Base-by-base conservation (phyloP, 192 early-diverging fungal species). In the Borealophlyctis nickersoniae region DNA sequence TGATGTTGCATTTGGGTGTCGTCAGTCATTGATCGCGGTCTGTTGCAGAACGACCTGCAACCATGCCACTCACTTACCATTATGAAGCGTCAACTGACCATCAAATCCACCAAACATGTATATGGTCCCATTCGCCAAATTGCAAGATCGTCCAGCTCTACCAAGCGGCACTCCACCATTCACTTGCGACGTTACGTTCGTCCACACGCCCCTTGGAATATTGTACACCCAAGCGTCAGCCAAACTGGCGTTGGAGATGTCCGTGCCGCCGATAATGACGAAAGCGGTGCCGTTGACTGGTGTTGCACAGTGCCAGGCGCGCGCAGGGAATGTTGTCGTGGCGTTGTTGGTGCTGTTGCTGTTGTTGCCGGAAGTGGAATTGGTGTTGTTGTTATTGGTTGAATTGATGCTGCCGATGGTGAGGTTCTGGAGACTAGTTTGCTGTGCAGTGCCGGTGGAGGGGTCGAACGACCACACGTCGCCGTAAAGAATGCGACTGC, bases 191-290 rank as follows among this genome's bases (percentile, higher is more conserved):
- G 67, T 48, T n/a, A 69, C 58, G 29, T 69, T 60, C 2, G 23
- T 45, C 67, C 67, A 69, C 0, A 48, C 14, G 19, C n/a, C 3
- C 13, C 4, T 19, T 0, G 36, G 45, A 24, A 52, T 57, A 49
- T 32, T 24, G 56, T 49, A 69, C 5, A 62, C 45, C 67, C 67
- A 69, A 4, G 67, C 67, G 26, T 69, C 67, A 4, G 16, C 28
- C 0, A 69, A 19, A 13, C 26, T 2, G 0, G 27, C 34, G 19
- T 36, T 35, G 11, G 22, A 14, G 24, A 16, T 27, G 0, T 22
- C 34, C 23, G 22, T 48, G 0, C 67, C 67, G 19, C 67, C 67
- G 24, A 62, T 23, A 19, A 69, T 35, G 16, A 69, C 4, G 60
- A 69, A 62, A 23, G 67, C 23, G 0, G 67, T 63, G 32, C 36